Percentiles rank a stretch among this genome's conserved stretches.
Conservation (phyloP, 202 grass and related monocot species). For the Carex sylvatica region DNA sequence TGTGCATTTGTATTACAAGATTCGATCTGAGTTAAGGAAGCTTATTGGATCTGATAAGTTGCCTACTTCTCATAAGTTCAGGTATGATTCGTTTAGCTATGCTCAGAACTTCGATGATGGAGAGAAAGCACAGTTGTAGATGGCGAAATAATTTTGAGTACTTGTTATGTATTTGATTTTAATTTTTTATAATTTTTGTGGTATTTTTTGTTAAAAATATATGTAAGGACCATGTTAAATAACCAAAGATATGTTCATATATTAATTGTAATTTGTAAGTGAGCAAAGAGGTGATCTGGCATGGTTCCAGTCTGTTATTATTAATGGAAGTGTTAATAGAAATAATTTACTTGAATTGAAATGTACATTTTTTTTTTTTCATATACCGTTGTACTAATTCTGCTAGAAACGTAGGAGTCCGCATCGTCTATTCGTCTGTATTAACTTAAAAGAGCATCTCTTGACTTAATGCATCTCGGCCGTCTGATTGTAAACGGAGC, state of each 20-base stretch:
- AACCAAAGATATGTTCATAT: background rate
- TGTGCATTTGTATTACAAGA: constrained; percentile 57
- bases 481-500: too few relatives aligned
- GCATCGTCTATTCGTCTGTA: too few relatives aligned
- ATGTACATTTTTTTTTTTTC: background rate
- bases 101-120: constrained; percentile 78
- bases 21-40: constrained; percentile 60
- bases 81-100: constrained; percentile 87
- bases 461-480: too few relatives aligned
- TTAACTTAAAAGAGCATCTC: too few relatives aligned
- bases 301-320: constrained; percentile 2
- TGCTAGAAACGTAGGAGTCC: background rate
- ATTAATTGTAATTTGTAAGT: constrained; percentile 9
- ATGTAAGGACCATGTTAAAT: background rate
- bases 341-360: background rate
- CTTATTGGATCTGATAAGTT: constrained; percentile 53
- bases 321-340: constrained; percentile 14
- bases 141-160: background rate
- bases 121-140: constrained; percentile 23
- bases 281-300: background rate
- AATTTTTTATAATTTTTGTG: constrained; percentile 17
- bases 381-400: background rate
- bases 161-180: constrained; percentile 9
- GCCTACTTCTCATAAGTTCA: constrained; percentile 49
- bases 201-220: constrained; percentile 6